Percentiles rank a stretch among this genome's conserved stretches.
Conservation (phyloP, 2,329 filamentous ascomycete genomes). For the Penicillium nordicum region DNA sequence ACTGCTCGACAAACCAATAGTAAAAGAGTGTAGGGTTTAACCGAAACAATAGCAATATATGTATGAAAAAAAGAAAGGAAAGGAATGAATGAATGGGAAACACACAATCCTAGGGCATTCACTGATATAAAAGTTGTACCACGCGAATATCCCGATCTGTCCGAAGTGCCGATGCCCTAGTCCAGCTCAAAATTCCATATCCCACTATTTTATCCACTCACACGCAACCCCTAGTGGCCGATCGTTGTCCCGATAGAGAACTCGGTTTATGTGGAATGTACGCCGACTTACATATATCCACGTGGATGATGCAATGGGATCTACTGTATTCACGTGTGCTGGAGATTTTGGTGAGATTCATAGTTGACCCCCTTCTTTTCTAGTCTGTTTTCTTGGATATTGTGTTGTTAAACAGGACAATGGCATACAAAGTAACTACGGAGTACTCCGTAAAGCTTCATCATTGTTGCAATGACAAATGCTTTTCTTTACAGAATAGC, state of each 20-base stretch:
- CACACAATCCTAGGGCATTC: not conserved
- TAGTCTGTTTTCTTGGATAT: not conserved
- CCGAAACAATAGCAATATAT: not conserved
- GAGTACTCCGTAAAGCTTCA: not conserved
- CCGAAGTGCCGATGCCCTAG: not conserved
- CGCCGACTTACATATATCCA: not conserved
- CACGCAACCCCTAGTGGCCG: not conserved
- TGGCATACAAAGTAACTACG: not conserved
- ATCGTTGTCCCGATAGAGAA: not conserved
- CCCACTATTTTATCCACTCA: constrained; percentile 4
- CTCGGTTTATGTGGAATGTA: not conserved
- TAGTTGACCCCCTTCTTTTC: not conserved
- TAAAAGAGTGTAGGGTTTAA: not conserved
- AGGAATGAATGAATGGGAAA: constrained; percentile 8
- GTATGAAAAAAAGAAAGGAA: constrained; percentile 9
- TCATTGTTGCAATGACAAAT: not conserved
- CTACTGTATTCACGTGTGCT: not conserved
- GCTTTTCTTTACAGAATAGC: not conserved
- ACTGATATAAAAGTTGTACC: constrained; percentile 1
- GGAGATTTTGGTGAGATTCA: not conserved
- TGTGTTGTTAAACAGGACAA: not conserved
- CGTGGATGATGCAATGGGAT: not conserved
- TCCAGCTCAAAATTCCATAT: not conserved
- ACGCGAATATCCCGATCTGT: not conserved
- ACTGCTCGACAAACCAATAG: not conserved